Percentiles rank a stretch among this genome's conserved stretches.
phyloP scores from a whole-genome alignment of 306 rosid species.

The Casuarina equisetifolia region DNA sequence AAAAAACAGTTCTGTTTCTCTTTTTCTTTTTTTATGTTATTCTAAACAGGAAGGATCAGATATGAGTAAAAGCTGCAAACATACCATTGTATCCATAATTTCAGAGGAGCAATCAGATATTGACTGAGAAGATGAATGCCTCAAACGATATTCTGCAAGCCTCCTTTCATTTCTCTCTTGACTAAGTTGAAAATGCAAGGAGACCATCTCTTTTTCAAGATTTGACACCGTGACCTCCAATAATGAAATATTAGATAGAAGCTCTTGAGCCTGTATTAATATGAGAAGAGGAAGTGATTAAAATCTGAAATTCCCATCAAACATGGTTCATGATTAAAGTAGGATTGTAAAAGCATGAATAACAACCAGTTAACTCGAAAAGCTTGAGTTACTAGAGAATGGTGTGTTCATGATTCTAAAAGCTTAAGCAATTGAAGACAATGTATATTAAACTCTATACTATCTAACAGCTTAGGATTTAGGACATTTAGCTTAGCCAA shows the following conservation, averaged over 20 bases:
- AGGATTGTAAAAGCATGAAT: neutral
- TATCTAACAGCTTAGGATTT: neutral
- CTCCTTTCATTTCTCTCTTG: constrained; percentile 82
- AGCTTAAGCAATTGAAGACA: neutral
- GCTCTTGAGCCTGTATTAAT: constrained; percentile 55
- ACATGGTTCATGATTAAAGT: neutral
- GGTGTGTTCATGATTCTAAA: neutral
- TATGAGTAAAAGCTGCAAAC: constrained; percentile 1
- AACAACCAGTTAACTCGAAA: neutral
- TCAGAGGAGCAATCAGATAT: constrained; percentile 43
- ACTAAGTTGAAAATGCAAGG: constrained; percentile 75
- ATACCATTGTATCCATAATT: constrained; percentile 36
- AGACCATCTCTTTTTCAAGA: constrained; percentile 61
- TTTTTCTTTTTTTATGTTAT: too few relatives aligned
- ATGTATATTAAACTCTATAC: neutral
- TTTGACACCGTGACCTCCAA: constrained; percentile 54
- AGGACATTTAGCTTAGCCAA: neutral
- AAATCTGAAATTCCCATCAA: constrained; percentile 16
- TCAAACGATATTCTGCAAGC: constrained; percentile 64
- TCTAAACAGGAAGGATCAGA: neutral
- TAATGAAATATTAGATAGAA: constrained; percentile 47
- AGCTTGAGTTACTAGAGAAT: neutral
- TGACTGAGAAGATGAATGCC: constrained; percentile 50
- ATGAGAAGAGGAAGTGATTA: neutral
- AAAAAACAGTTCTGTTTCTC: neutral